phyloP scores from a whole-genome alignment of 176 grass and related monocot genomes.

The Musa beccarii region DNA sequence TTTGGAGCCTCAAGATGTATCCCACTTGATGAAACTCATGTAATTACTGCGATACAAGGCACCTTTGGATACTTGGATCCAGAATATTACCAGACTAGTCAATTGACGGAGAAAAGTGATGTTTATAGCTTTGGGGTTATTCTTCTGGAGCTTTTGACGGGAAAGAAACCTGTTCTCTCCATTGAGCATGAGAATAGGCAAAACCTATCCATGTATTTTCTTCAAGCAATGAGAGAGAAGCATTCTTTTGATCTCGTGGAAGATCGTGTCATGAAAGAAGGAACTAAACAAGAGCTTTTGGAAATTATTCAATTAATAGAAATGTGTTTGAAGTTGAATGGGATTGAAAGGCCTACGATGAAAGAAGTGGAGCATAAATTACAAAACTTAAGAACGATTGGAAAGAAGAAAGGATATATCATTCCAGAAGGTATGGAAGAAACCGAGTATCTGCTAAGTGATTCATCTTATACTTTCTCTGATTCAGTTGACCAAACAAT shows the following conservation, averaged over 20 bases:
- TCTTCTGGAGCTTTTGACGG: not conserved
- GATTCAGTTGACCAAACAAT: not conserved
- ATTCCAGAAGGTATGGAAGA: not conserved
- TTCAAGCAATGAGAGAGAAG: not conserved
- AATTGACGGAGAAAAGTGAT: not conserved
- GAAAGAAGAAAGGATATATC: not conserved
- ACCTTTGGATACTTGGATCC: constrained; percentile 3
- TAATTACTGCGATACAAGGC: not conserved
- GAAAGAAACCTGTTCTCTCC: not conserved
- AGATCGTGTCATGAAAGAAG: not conserved
- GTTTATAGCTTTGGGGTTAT: not conserved
- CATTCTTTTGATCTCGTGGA: not conserved
- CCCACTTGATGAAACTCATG: not conserved
- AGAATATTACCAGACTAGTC: not conserved
- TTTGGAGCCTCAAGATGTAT: not conserved
- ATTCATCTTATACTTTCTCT: not conserved
- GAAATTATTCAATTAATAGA: not conserved
- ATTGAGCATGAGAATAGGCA: no score
- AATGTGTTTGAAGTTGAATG: not conserved
- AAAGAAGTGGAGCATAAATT: not conserved
- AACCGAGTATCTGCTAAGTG: not conserved
- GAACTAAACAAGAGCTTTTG: not conserved
- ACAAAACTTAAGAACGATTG: not conserved
- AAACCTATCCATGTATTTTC: not conserved
- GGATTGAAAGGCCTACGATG: not conserved